phyloP scores from a whole-genome alignment of 2,329 filamentous ascomycete species.

The Incumbomyces delicatus region DNA sequence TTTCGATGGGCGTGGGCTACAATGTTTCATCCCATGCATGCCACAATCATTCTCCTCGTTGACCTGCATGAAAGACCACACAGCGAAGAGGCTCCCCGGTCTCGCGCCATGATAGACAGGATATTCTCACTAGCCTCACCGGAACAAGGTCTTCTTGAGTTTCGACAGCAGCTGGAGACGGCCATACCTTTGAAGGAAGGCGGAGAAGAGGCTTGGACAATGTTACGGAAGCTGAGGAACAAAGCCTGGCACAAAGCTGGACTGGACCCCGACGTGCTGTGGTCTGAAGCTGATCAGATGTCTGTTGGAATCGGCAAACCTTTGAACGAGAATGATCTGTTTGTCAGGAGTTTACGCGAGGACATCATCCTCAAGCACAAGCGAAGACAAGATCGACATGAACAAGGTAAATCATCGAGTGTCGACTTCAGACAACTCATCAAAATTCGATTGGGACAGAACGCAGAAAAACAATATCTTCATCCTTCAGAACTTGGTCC shows the following conservation, averaged over 20 bases:
- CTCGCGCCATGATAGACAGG: constrained; percentile 37
- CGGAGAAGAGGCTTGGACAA: constrained; percentile 40
- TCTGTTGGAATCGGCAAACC: constrained; percentile 25
- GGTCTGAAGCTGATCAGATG: constrained; percentile 38
- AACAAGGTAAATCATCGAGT: neutral
- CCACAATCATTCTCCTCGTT: constrained; percentile 40
- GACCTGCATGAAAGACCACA: constrained; percentile 39
- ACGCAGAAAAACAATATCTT: neutral
- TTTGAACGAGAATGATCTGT: constrained; percentile 16
- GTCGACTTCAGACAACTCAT: neutral
- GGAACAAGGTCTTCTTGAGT: constrained; percentile 36
- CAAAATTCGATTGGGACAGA: neutral
- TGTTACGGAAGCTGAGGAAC: constrained; percentile 37
- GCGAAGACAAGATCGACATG: neutral
- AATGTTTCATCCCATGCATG: constrained; percentile 36
- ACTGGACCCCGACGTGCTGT: constrained; percentile 36
- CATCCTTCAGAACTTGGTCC: neutral
- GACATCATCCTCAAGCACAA: constrained; percentile 14
- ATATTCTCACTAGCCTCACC: constrained; percentile 37
- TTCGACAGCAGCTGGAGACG: constrained; percentile 34
- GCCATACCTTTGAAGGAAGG: constrained; percentile 37
- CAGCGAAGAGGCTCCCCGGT: constrained; percentile 35
- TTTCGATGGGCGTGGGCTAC: constrained; percentile 42
- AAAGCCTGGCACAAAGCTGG: constrained; percentile 41
- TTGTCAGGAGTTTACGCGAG: constrained; percentile 19